phyloP scores from a whole-genome alignment of 2,329 filamentous ascomycete genomes.

The Alternaria sp. region DNA sequence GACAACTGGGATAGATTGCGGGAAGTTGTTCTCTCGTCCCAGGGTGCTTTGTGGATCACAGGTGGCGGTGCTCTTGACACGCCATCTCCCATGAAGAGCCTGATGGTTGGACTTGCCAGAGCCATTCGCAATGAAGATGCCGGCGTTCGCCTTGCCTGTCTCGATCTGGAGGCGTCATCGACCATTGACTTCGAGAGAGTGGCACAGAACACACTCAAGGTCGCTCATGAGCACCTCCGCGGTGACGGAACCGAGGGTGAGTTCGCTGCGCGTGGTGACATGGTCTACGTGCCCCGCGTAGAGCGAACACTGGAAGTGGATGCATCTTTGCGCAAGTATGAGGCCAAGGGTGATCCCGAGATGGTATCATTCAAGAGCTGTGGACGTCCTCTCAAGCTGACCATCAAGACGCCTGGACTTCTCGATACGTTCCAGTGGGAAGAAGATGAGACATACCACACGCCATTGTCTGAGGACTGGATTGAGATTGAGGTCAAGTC shows the following conservation, averaged over 20 bases:
- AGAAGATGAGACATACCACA: constrained; percentile 3
- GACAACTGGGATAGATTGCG: constrained; percentile 3
- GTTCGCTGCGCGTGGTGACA: constrained; percentile 6
- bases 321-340: constrained; percentile 8
- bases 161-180: constrained; percentile 3
- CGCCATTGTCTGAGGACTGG: not conserved
- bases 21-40: constrained; percentile 6
- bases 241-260: constrained; percentile 8
- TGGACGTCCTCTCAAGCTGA: constrained; percentile 8
- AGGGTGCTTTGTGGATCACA: constrained; percentile 8
- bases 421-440: constrained; percentile 10
- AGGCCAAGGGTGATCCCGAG: constrained; percentile 11
- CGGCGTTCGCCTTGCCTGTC: constrained; percentile 6
- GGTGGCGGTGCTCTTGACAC: constrained; percentile 8
- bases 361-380: constrained; percentile 3
- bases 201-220: constrained; percentile 2
- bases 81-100: constrained; percentile 4
- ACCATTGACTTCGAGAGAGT: not conserved
- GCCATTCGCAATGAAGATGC: constrained; percentile 10
- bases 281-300: constrained; percentile 4
- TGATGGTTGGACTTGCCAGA: constrained; percentile 10
- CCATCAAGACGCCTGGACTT: constrained; percentile 3
- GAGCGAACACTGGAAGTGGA: constrained; percentile 4
- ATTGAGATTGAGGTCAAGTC: constrained; percentile 5
- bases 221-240: constrained; percentile 1